Conservation (phyloP, 1,284 basidiomycete species). For the Pisolithus thermaeus region DNA sequence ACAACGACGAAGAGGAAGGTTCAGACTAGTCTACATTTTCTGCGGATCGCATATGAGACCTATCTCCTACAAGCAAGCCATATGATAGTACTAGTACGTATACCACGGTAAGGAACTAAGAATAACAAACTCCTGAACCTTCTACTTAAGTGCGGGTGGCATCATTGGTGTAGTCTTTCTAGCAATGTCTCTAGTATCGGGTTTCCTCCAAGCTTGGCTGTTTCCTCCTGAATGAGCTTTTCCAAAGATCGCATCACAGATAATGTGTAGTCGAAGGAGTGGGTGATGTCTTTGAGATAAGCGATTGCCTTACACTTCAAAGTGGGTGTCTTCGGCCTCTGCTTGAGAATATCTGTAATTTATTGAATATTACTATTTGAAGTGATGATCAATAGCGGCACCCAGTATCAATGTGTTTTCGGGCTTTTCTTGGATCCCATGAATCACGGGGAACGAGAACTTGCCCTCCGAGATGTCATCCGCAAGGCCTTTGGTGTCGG, state of each 20-base stretch:
- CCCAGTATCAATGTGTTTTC: constrained; percentile 75
- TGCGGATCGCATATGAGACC: constrained; percentile 1
- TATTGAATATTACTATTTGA: not conserved
- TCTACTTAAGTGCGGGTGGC: not conserved
- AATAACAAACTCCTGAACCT: not conserved
- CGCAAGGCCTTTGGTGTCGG: constrained; percentile 85
- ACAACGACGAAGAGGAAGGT: constrained; percentile 26
- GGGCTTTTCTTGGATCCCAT: constrained; percentile 69
- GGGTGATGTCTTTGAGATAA: constrained; percentile 63
- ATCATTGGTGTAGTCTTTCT: constrained; percentile 1
- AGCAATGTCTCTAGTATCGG: constrained; percentile 4
- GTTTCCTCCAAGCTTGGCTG: constrained; percentile 8
- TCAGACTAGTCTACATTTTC: constrained; percentile 12
- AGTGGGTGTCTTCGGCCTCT: constrained; percentile 70
- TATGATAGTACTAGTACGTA: too few relatives aligned
- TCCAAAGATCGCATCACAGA: constrained; percentile 45
- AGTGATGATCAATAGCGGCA: constrained; percentile 34
- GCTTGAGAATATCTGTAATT: constrained; percentile 73
- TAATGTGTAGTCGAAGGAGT: constrained; percentile 65
- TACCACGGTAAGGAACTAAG: not conserved
- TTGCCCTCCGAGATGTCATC: constrained; percentile 94
- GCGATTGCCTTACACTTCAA: constrained; percentile 72
- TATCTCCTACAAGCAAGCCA: not conserved
- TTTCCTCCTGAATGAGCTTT: constrained; percentile 25
- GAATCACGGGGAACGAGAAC: constrained; percentile 92